Base-by-base conservation (phyloP, 371 early-diverging fungal genomes). In the Mortierella polycephala region DNA sequence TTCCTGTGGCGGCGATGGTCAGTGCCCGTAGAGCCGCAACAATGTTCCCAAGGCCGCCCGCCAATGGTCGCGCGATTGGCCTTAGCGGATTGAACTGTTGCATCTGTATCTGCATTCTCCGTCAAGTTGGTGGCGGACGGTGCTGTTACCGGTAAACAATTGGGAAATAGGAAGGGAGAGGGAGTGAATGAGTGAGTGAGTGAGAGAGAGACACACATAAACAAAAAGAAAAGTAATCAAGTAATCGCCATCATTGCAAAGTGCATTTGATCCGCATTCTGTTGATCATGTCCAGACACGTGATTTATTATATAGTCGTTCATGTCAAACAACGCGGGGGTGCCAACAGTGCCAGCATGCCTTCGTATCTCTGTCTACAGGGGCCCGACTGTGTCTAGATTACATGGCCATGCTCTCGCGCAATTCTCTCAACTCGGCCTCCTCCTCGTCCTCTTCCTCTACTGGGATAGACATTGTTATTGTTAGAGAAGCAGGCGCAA, bases 351-450 rank as follows among this genome's bases (percentile, higher is more conserved):
- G 46, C 46, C 46, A 46, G 16, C 47, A 47, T 47, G 10, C n/a
- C 10, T 47, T 11, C n/a, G 5, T 47, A 14, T 47, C 47, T 47
- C n/a, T 47, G 16, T 47, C n/a, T 11, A 47, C n/a, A 18, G 9
- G 51, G 18, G 18, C 7, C 14, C 18, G 5, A 13, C 41, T 10
- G 7, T 10, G 37, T 12, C 20, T 41, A n/a, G 7, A 67, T 77
- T 79, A 88, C 77, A 89, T 82, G 18, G 93, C 93, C 94, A 96
- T 96, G 67, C 88, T 87, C 46, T 94, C 93, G 64, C 88, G 86
- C 62, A 96, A 81, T 59, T 90, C 92, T 62, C 88, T 89, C 67
- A 96, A 86, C 74, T 95, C 96, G n/a, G 90, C 94, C 57, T 96
- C 96, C 64, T 95, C 94, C 70, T 95, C 95, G 67, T 92, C 93